Evolutionary conservation across 139 green algal genomes (phyloP).

Genomic region (Eudorina sp.): DNA sequence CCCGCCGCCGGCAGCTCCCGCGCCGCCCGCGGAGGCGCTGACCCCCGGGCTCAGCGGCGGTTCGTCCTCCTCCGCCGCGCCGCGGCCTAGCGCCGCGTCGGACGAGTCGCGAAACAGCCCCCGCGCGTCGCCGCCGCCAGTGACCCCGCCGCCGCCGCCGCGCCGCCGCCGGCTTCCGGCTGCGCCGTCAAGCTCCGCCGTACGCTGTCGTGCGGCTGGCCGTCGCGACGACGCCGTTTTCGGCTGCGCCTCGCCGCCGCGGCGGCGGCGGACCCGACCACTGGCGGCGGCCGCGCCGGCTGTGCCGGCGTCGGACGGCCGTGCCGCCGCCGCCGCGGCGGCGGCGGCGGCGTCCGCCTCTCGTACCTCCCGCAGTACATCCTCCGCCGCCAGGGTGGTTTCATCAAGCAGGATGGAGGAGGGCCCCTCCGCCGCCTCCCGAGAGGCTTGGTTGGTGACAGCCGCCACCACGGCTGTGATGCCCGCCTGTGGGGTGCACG

Average conservation of each 20-base stretch:
- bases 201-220: neutral
- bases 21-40: neutral
- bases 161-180: neutral
- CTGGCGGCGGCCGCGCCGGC: too few species aligned
- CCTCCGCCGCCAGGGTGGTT: constrained; percentile 8
- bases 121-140: neutral
- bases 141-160: neutral
- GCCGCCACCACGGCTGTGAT: constrained; percentile 46
- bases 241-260: neutral
- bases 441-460: constrained; percentile 27
- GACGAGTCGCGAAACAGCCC: neutral
- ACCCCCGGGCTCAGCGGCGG: neutral
- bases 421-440: constrained; percentile 7
- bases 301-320: too few species aligned
- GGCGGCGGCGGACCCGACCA: too few species aligned
- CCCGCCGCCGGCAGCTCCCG: neutral
- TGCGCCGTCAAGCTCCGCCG: neutral
- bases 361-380: constrained; percentile 12
- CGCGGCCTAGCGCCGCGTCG: neutral
- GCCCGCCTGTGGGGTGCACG: neutral
- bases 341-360: neutral
- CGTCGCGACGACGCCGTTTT: neutral
- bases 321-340: neutral
- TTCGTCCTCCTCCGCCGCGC: neutral
- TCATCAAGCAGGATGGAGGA: neutral